Evolutionary conservation across 192 early-diverging fungal species (phyloP).

Genomic region (Backusella westeae): DNA sequence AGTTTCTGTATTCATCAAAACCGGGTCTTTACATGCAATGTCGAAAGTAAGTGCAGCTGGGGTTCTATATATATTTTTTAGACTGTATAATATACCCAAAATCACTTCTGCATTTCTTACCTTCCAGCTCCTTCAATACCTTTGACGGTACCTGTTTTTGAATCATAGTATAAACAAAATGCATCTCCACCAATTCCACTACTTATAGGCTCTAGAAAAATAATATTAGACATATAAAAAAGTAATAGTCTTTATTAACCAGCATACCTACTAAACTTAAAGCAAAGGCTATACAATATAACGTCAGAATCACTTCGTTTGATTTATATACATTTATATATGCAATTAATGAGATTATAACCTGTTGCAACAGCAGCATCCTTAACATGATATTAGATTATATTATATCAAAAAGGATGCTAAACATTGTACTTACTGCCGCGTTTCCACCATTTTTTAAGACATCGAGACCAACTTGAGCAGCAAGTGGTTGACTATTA

Average conservation of each 20-base stretch:
- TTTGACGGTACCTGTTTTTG: constrained; percentile 47
- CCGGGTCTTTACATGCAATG: constrained; percentile 27
- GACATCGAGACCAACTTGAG: constrained; percentile 59
- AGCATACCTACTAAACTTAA: constrained; percentile 58
- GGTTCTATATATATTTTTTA: constrained; percentile 31
- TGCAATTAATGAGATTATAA: not conserved
- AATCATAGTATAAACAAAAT: constrained; percentile 75
- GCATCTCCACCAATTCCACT: constrained; percentile 80
- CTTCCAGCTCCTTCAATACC: constrained; percentile 63
- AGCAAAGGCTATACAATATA: constrained; percentile 48
- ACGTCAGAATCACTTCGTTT: not conserved
- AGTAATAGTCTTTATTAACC: not conserved
- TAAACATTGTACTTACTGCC: constrained; percentile 44
- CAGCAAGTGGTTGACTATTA: constrained; percentile 67
- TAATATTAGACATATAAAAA: constrained; percentile 2
- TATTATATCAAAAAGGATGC: not conserved
- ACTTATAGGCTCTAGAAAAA: constrained; percentile 55
- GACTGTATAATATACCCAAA: too few relatives aligned
- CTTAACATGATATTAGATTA: constrained; percentile 7
- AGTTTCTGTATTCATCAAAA: constrained; percentile 21
- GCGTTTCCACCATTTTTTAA: constrained; percentile 72
- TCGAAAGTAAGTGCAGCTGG: constrained; percentile 55
- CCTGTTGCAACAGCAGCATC: constrained; percentile 60
- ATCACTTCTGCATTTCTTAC: too few relatives aligned
- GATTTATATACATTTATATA: not conserved